Conservation (phyloP, 2,329 filamentous ascomycete genomes). For the Botrytis medusae region DNA sequence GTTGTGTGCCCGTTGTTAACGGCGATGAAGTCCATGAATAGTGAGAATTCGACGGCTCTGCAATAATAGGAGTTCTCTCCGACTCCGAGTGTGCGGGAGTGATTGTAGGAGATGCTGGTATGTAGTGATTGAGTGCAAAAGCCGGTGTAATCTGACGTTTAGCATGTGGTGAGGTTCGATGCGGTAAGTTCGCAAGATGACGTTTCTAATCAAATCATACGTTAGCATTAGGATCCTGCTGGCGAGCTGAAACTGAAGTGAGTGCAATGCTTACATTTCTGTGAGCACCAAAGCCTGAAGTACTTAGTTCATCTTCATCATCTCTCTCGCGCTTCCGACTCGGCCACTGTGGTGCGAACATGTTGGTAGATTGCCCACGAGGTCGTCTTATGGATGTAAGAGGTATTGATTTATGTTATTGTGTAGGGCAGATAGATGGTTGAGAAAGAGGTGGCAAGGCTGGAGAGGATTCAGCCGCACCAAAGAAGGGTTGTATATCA, state of each 20-base stretch:
- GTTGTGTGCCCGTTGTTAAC: slow-evolving; percentile 30
- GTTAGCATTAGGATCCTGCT: slow-evolving; percentile 13
- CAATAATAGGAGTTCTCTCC: slow-evolving; percentile 31
- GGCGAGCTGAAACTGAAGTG: background rate
- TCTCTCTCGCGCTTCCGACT: slow-evolving; percentile 36
- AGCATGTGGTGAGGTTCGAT: slow-evolving; percentile 34
- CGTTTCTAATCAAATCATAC: slow-evolving; percentile 36
- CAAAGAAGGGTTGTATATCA: background rate
- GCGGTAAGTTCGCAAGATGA: slow-evolving; percentile 35
- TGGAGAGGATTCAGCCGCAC: slow-evolving; percentile 1
- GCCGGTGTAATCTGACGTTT: slow-evolving; percentile 28
- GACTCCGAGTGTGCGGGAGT: slow-evolving; percentile 38
- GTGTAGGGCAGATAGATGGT: background rate
- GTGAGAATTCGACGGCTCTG: slow-evolving; percentile 29
- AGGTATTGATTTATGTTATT: background rate
- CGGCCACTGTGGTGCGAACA: slow-evolving; percentile 23
- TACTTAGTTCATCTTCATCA: slow-evolving; percentile 34
- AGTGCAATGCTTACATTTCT: slow-evolving; percentile 32
- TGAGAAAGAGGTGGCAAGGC: background rate
- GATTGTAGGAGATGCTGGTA: slow-evolving; percentile 37
- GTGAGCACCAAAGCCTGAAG: slow-evolving; percentile 38
- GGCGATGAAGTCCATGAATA: slow-evolving; percentile 35
- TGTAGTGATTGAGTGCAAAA: slow-evolving; percentile 28
- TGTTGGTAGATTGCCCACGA: background rate
- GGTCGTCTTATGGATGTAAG: background rate